Base-by-base conservation (phyloP, 2,329 filamentous ascomycete genomes). In the Fusarium coicis region DNA sequence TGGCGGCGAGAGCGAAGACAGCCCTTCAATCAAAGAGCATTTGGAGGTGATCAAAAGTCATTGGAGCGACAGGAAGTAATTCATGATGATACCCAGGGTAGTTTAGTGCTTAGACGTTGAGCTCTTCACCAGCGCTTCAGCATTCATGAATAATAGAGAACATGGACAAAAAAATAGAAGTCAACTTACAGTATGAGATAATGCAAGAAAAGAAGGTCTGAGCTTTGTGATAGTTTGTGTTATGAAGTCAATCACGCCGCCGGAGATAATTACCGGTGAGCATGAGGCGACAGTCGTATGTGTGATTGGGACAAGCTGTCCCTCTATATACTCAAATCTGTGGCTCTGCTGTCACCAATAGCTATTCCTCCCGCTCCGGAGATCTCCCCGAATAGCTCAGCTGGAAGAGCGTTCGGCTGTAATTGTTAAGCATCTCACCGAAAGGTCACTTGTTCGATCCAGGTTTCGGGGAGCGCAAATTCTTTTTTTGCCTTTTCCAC, bases 321-420 rank as follows among this genome's bases (percentile, higher is more conserved):
- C n/a, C n/a, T n/a, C n/a, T 18, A 68, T 46, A 58, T 19, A 15
- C 0, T 5, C 0, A 0, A 10, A 0, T 11, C 0, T 9, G 0
- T 0, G 0, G 0, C 4, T 7, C 2, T 2, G 16, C 42, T 26
- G 10, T 44, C 10, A 44, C 54, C 36, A 54, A 71, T 68, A 49
- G 64, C 68, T 68, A 47, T 57, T 70, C 70, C 69, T 75, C 63
- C 63, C 47, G 64, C 43, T 39, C 44, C 52, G 43, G 66, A 68
- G 66, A 68, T 19, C 21, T 71, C 75, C 44, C 44, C 44, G 44
- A 47, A 47, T 77, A 77, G 75, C 75, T 77, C 75, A 77, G 75
- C 73, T 77, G 75, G 75, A 77, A 77, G 74, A 76, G 74, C 74
- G 74, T 76, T 75, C 70, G 74, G 63, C 74, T 76, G 74, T 76